Base-by-base conservation (phyloP, 208 protist species). In the Leishmania mexicana region DNA sequence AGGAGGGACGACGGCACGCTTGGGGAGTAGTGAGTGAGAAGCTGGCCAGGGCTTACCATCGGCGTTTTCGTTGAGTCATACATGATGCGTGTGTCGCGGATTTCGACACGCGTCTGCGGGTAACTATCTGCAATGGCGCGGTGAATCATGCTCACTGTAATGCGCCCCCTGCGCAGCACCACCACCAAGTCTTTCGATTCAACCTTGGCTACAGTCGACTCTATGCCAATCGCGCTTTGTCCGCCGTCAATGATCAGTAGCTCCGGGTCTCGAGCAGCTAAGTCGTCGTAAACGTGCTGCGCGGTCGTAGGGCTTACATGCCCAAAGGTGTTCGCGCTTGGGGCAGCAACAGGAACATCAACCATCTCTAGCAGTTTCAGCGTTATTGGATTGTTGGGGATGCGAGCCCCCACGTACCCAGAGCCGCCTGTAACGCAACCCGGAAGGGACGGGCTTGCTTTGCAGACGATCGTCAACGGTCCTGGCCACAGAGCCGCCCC, bases 241-340 rank as follows among this genome's bases (percentile, higher is more conserved):
- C 95, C 96, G 76, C 93, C 95, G 83, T 98, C 95, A 80, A 98
- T 84, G 74, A 98, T 92, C 35, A 96, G 85, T 42, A 97, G 81
- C 47, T 91, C 88, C 4, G 88, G 79, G 76, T 97, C 92, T 58
- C 91, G 92, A 31, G 78, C n/a, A 7, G 90, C 94, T n/a, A 99
- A 87, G 84, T 99, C 97, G 57, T 93, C 88, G 67, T 95, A 81
- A 24, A 99, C 97, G 85, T 99, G 97, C 78, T 91, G 79, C 19
- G 97, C 90, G 1, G 83, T 93, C 13, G 97, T 98, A 31, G 97
- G 97, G 70, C 94, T 98, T 31, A 98, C 94, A 70, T 98, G 97
- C 24, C 97, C 97, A 87, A 98, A 98, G 42, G 89, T 92, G 87
- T 99, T 99, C 7, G 97, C 97, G 78, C 94, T 98, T 38, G 97